phyloP scores from a whole-genome alignment of 2,329 filamentous ascomycete genomes.

The Colletotrichum scovillei region DNA sequence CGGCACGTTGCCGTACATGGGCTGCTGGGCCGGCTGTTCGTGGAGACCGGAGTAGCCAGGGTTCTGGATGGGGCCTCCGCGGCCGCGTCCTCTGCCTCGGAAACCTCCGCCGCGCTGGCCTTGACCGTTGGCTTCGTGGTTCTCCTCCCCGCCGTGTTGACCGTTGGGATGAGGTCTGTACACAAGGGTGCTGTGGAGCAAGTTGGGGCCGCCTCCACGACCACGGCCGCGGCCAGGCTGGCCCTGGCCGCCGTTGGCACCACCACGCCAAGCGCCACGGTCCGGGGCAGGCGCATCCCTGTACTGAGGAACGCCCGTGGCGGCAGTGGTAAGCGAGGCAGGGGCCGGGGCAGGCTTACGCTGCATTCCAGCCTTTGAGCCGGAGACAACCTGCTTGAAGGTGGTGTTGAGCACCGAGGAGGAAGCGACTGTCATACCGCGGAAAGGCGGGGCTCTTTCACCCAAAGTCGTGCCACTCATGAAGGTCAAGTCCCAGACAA shows the following conservation, averaged over 20 bases:
- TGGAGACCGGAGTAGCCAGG: constrained; percentile 28
- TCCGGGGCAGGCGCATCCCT: constrained; percentile 65
- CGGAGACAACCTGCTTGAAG: constrained; percentile 81
- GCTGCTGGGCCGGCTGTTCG: constrained; percentile 38
- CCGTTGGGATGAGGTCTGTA: constrained; percentile 57
- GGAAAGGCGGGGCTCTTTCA: constrained; percentile 91
- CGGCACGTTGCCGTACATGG: constrained; percentile 65
- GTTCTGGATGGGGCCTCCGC: constrained; percentile 28
- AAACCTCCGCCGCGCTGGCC: constrained; percentile 38
- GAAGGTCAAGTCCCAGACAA: constrained; percentile 94
- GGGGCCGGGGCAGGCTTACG: constrained; percentile 59
- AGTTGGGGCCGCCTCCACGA: constrained; percentile 47
- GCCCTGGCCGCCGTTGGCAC: constrained; percentile 57
- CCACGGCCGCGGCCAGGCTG: constrained; percentile 46
- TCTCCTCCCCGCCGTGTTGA: constrained; percentile 41
- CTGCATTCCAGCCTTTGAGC: constrained; percentile 68
- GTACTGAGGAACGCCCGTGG: constrained; percentile 72
- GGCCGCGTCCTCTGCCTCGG: constrained; percentile 33
- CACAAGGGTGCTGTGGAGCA: constrained; percentile 64
- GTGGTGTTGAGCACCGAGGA: constrained; percentile 91
- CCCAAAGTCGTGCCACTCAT: constrained; percentile 96
- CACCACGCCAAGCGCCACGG: constrained; percentile 68
- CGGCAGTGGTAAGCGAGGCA: constrained; percentile 62
- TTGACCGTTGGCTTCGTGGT: constrained; percentile 45
- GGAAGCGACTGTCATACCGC: constrained; percentile 89